Conservation (phyloP, 345 rosid genomes). For the Litchi chinensis region DNA sequence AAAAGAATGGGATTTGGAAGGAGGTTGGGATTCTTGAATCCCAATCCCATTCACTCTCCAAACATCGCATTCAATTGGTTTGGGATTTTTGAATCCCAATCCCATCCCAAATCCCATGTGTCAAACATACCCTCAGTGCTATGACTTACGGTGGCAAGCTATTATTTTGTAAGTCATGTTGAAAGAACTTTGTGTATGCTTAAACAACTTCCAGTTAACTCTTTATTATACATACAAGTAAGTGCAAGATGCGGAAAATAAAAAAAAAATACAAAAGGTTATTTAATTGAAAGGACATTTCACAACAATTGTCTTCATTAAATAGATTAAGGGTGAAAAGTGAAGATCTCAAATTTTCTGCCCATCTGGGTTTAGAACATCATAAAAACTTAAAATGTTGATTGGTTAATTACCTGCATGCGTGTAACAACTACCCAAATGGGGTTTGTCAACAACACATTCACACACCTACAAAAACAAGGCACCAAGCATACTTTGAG, state of each 20-base stretch:
- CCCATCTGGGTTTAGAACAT: slow-evolving; percentile 11
- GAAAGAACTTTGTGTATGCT: neutral
- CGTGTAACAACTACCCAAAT: slow-evolving; percentile 98
- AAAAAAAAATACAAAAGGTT: neutral
- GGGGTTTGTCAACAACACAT: slow-evolving; percentile 93
- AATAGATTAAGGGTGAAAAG: neutral
- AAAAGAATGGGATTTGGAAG: no score
- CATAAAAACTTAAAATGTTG: slow-evolving; percentile 10
- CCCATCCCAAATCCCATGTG: no score
- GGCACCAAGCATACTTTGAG: slow-evolving; percentile 15
- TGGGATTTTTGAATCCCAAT: no score
- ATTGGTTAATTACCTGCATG: slow-evolving; percentile 78
- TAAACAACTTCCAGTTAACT: neutral
- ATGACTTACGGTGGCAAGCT: neutral
- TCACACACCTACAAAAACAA: slow-evolving; percentile 62
- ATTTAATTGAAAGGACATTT: neutral
- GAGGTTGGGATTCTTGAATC: no score
- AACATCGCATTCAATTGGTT: no score
- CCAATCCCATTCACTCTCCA: no score
- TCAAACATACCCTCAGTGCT: no score
- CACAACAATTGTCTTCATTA: neutral
- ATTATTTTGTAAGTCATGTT: no score
- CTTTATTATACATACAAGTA: neutral
- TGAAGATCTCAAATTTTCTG: neutral
- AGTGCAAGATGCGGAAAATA: neutral